Evolutionary conservation across 1,284 basidiomycete species (phyloP), one percentile per base, ranked within the genome.

Genomic region (Moesziomyces antarcticus): DNA sequence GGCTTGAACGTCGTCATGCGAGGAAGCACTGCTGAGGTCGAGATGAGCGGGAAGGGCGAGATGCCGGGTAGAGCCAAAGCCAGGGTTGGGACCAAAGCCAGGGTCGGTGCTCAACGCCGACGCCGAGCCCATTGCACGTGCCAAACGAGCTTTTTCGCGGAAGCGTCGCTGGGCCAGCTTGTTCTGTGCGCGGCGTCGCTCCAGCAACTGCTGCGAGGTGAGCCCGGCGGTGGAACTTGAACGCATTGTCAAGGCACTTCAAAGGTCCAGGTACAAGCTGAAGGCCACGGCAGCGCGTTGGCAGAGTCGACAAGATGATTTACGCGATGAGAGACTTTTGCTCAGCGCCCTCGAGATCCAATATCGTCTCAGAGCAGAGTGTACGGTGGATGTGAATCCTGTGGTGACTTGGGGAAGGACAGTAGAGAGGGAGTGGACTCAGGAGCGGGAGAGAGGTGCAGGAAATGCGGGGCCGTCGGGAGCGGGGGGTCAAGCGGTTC

Each of bases 111-210:
- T 11, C 30, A 33, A 33, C 33, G 57, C 18, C n/a, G 54, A 22
- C 9, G 33, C 21, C 3, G 53, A 50, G 16, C 53, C 64, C 30
- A 42, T n/a, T 13, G 54, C 41, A 30, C 70, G 56, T 1, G 54
- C 50, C 58, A 64, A 53, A 7, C 61, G 63, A 33, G 63, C 65
- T 30, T 75, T 75, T 20, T 72, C 67, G 24, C 73, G 58, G 41
- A 67, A 75, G 2, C 68, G 60, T 30, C 73, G 49, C 49, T 75
- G 73, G 9, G 68, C 73, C 18, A 75, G 56, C 51, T 71, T 75
- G 55, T 75, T 75, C 63, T 75, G 73, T 30, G 73, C 73, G 49
- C 73, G 59, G 30, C 73, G 61, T 24, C 68, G 64, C 20, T 75
- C 73, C 20, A 75, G 63, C 44, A 72, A 58, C 56, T 75, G 64